Evolutionary conservation across 2,329 filamentous ascomycete genomes (phyloP).

Genomic region (Diaporthe ilicicola): DNA sequence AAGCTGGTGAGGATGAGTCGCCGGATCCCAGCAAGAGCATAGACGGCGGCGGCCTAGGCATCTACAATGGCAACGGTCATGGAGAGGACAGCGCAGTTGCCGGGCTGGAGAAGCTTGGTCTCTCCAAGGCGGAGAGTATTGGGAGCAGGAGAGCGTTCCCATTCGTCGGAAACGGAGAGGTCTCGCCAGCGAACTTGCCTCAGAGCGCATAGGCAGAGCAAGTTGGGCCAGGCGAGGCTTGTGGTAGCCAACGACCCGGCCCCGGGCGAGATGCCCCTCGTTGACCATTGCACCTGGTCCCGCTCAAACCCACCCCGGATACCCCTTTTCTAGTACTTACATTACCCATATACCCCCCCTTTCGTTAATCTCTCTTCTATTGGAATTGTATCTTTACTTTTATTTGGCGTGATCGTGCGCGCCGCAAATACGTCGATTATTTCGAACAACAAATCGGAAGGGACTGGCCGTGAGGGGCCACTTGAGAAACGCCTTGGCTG

Average conservation of each 20-base stretch:
- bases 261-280: background rate
- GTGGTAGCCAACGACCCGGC: background rate
- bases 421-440: background rate
- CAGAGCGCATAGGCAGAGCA: constrained; percentile 40
- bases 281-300: constrained; percentile 43
- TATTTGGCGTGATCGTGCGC: constrained; percentile 4
- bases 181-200: constrained; percentile 36
- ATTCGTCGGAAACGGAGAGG: constrained; percentile 36
- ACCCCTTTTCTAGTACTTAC: constrained; percentile 24
- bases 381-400: constrained; percentile 22
- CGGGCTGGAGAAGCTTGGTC: constrained; percentile 50
- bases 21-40: constrained; percentile 29
- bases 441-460: background rate
- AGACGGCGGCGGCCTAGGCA: constrained; percentile 54
- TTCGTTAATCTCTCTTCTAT: constrained; percentile 27
- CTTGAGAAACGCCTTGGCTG: background rate
- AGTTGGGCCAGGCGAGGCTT: background rate
- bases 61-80: constrained; percentile 38
- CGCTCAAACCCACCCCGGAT: constrained; percentile 8
- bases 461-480: background rate
- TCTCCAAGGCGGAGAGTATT: constrained; percentile 46
- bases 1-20: constrained; percentile 36
- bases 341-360: constrained; percentile 30
- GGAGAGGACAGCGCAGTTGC: constrained; percentile 54
- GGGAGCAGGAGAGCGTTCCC: constrained; percentile 35